phyloP scores from a whole-genome alignment of 2,329 filamentous ascomycete species.

The Aureobasidium sp. region DNA sequence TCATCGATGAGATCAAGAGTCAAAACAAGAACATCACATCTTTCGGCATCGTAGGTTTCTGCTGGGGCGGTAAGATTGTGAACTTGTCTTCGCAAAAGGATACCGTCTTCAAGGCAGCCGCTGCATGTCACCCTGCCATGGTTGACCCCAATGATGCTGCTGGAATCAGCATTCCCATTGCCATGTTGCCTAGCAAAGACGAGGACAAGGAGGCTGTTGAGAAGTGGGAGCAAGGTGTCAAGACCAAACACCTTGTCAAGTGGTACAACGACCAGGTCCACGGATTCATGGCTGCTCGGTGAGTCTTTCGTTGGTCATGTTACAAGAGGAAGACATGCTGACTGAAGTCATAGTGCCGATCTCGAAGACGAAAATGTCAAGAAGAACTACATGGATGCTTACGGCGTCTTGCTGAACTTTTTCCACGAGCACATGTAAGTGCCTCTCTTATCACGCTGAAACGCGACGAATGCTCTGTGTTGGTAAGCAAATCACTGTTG shows the following conservation, averaged over 20 bases:
- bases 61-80: slow-evolving; percentile 44
- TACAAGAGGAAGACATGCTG: background rate
- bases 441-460: background rate
- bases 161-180: slow-evolving; percentile 47
- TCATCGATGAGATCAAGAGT: slow-evolving; percentile 46
- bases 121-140: slow-evolving; percentile 51
- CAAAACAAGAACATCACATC: slow-evolving; percentile 38
- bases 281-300: slow-evolving; percentile 36
- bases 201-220: slow-evolving; percentile 45
- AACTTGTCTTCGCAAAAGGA: slow-evolving; percentile 43
- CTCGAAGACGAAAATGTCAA: slow-evolving; percentile 40
- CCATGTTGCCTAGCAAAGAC: slow-evolving; percentile 48
- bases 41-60: slow-evolving; percentile 54
- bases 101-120: slow-evolving; percentile 49
- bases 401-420: slow-evolving; percentile 40
- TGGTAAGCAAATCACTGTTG: background rate
- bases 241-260: slow-evolving; percentile 38
- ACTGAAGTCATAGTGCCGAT: slow-evolving; percentile 28
- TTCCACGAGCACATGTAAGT: slow-evolving; percentile 46
- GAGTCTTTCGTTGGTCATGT: background rate
- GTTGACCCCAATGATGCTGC: slow-evolving; percentile 49
- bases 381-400: slow-evolving; percentile 42
- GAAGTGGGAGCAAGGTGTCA: slow-evolving; percentile 40
- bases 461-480: background rate
- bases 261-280: slow-evolving; percentile 42